A percentile compares a stretch with the other conserved stretches of the same genome.
phyloP scores from a whole-genome alignment of 139 green algal species.

The Micractinium sp. region DNA sequence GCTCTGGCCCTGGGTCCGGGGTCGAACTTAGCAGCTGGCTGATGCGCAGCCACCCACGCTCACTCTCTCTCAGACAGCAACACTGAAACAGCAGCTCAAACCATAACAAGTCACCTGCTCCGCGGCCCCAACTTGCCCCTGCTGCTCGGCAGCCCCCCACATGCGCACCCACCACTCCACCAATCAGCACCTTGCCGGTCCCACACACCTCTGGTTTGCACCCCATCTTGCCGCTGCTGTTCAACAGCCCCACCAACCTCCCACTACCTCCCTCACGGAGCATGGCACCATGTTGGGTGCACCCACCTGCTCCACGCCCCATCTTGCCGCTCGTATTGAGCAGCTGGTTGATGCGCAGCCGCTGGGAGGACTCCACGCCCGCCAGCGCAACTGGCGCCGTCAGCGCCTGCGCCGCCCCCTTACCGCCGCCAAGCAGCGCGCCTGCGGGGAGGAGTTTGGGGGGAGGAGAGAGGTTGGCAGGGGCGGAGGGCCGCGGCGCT shows the following conservation, averaged over 20 bases:
- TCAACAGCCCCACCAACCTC: neutral
- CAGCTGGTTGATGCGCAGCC: slow-evolving; percentile 74
- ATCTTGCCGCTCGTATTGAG: slow-evolving; percentile 76
- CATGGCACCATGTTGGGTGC: neutral
- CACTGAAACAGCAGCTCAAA: too few relatives aligned
- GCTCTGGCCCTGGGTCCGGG: too few relatives aligned
- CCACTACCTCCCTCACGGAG: neutral
- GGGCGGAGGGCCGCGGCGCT: neutral
- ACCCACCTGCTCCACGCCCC: slow-evolving; percentile 42
- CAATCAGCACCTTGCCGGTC: neutral
- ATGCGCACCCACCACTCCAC: neutral
- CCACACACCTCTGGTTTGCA: neutral
- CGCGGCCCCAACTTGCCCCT: neutral
- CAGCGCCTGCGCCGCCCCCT: slow-evolving; percentile 46
- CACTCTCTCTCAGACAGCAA: too few relatives aligned
- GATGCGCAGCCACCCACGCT: too few relatives aligned
- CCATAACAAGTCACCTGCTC: neutral
- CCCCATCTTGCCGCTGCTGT: neutral
- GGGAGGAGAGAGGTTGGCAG: neutral
- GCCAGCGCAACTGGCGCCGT: slow-evolving; percentile 39
- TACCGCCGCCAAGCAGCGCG: slow-evolving; percentile 54
- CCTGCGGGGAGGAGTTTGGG: slow-evolving; percentile 13
- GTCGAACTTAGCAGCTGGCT: too few relatives aligned
- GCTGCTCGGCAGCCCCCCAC: neutral
- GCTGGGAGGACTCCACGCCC: slow-evolving; percentile 39